phyloP scores from a whole-genome alignment of 169 alveolate species.

The Plasmodium inui region DNA sequence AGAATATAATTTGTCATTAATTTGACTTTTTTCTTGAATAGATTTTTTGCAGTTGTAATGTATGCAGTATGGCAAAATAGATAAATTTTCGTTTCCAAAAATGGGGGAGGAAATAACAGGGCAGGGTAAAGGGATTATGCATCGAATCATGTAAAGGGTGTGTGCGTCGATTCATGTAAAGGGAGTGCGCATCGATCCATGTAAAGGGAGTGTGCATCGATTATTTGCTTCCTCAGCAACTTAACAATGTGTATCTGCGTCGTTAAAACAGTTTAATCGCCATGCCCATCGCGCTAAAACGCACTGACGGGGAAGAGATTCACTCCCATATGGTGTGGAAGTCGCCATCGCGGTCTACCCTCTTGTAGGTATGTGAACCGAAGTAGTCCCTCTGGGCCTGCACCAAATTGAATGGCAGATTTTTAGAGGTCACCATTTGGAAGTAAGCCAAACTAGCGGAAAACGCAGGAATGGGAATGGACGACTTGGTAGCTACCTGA shows the following conservation, averaged over 20 bases:
- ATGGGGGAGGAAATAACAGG: neutral
- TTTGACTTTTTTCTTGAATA: neutral
- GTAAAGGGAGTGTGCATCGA: neutral
- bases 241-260: neutral
- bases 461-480: slow-evolving; percentile 82
- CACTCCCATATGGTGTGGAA: slow-evolving; percentile 81
- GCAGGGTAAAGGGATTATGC: too few species aligned
- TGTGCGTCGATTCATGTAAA: neutral
- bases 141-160: neutral
- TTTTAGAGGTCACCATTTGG: slow-evolving; percentile 79
- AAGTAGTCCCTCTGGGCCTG: slow-evolving; percentile 91
- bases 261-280: neutral
- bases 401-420: slow-evolving; percentile 82
- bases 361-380: slow-evolving; percentile 87
- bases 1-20: neutral
- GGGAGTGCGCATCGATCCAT: too few species aligned
- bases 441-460: slow-evolving; percentile 82
- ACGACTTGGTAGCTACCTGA: slow-evolving; percentile 74
- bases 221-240: neutral
- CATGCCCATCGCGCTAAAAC: neutral
- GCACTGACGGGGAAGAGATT: neutral
- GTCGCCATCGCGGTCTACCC: slow-evolving; percentile 83
- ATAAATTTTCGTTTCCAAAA: neutral
- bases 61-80: neutral
- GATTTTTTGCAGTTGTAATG: neutral